Evolutionary conservation across 768 basidiomycete species (phyloP), one percentile per base, ranked within the genome.

Genomic region (Symmetrospora coprosmae): DNA sequence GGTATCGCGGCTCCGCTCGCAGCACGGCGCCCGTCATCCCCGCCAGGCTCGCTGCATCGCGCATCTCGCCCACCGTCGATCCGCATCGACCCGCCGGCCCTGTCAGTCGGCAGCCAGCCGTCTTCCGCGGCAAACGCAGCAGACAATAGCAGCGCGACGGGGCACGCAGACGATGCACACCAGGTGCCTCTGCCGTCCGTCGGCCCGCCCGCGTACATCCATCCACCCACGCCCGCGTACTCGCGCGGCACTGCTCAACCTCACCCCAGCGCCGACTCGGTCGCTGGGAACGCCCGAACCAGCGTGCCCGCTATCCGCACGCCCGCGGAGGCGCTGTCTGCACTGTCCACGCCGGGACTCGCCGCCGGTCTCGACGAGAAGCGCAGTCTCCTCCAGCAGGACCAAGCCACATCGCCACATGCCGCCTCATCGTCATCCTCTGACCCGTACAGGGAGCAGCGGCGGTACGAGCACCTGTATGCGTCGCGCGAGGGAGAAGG

Each of bases 401-500:
- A 25, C 37, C 8, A 40, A 35, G 28, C 35, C 21, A 51, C 3
- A 51, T 51, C 17, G 37, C 23, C 35, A 25, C 51, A 6, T 33
- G 33, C 9, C 23, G 39, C 6, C 37, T 27, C 14, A 45, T 3
- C 23, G n/a, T n/a, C n/a, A n/a, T n/a, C n/a, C n/a, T n/a, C n/a
- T n/a, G 55, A 58, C 43, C 39, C 55, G 9, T 58, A 43, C 23
- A 33, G 40, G 19, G 41, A 43, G 19, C 55, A 58, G 23, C 27
- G 55, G n/a, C 19, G 43, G 9, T 58, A 58, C 31, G 55, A 58
- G 30, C 55, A 58, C 46, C 30, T 58, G 23, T 58, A 58, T 58
- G 9, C 41, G 16, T 45, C 41, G 27, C 27, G 55, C 30, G 55
- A 58, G 33, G 55, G 55, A 4, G 55, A 46, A 13, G 43, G 30